These are phyloP conservation scores for Talaromyces sp. DNA, from an alignment of 2,329 filamentous ascomycete species.

Conservation along the genomic window DNA sequence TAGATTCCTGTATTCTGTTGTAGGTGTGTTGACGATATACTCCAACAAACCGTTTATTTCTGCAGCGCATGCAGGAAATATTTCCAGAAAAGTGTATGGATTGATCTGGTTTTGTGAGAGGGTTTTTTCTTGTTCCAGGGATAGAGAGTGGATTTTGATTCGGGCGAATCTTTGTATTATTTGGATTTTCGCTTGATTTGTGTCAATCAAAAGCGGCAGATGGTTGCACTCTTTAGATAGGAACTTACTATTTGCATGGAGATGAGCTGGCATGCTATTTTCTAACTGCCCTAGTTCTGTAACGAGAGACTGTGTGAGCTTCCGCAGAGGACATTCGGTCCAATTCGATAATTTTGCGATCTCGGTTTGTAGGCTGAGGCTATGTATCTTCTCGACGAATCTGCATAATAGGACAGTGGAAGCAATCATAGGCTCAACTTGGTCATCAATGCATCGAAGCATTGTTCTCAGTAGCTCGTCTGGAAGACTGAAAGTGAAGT, in stretches of 20 bases:
- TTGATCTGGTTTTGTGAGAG: neutral
- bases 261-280: neutral
- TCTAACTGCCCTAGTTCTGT: slow-evolving; percentile 10
- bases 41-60: slow-evolving; percentile 13
- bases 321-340: slow-evolving; percentile 14
- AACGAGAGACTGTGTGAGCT: neutral
- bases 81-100: neutral
- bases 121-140: neutral
- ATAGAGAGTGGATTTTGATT: slow-evolving; percentile 7
- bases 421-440: neutral
- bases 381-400: slow-evolving; percentile 10
- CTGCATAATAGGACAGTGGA: neutral
- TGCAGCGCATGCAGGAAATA: neutral
- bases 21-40: slow-evolving; percentile 3
- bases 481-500: slow-evolving; percentile 10
- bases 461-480: slow-evolving; percentile 9
- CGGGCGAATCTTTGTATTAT: neutral
- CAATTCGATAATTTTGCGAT: neutral
- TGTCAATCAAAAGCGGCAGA: neutral
- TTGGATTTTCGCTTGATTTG: slow-evolving; percentile 5
- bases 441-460: neutral
- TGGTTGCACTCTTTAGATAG: too few species aligned
- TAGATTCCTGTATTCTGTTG: neutral
- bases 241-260: slow-evolving; percentile 7
- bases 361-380: neutral